These are phyloP conservation scores for Aspergillus indologenus DNA, from an alignment of 495 filamentous ascomycete genomes.

Conservation along the genomic window DNA sequence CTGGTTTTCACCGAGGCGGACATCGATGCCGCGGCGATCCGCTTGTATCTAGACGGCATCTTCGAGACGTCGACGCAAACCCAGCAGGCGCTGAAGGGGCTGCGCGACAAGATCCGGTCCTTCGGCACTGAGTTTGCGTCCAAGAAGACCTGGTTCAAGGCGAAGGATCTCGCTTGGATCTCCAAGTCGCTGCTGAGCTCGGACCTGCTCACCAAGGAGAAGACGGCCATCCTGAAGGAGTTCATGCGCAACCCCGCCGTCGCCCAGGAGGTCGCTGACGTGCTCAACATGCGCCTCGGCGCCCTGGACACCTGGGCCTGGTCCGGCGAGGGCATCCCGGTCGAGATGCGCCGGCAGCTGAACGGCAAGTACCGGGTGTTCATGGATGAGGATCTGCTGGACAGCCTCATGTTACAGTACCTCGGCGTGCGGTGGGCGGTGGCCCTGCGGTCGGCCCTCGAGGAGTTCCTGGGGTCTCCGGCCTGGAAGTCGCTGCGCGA, in stretches of 20 bases:
- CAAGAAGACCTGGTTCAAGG: constrained; percentile 33
- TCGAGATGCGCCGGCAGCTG: constrained; percentile 61
- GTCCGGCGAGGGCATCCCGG: constrained; percentile 46
- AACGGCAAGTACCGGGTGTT: constrained; percentile 59
- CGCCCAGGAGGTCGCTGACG: constrained; percentile 58
- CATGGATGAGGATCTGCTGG: constrained; percentile 67
- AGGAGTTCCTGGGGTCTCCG: constrained; percentile 23
- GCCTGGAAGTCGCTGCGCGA: constrained; percentile 40
- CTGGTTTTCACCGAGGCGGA: constrained; percentile 51
- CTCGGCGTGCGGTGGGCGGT: constrained; percentile 61
- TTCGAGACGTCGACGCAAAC: constrained; percentile 44
- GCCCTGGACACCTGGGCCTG: constrained; percentile 60
- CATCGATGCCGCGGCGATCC: constrained; percentile 45
- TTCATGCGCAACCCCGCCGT: constrained; percentile 56
- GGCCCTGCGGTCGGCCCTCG: constrained; percentile 46
- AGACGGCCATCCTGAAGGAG: constrained; percentile 54
- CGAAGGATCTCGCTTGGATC: constrained; percentile 44
- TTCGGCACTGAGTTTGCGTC: constrained; percentile 44
- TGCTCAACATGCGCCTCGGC: constrained; percentile 64
- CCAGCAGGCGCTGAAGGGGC: constrained; percentile 39
- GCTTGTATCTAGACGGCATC: constrained; percentile 48
- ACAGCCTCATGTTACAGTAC: constrained; percentile 63
- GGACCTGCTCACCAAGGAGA: constrained; percentile 59
- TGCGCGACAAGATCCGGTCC: constrained; percentile 40
- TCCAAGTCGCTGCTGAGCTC: constrained; percentile 53